Base-by-base conservation (phyloP, 73 alveolate species). In the Paramecium sonneborni region DNA sequence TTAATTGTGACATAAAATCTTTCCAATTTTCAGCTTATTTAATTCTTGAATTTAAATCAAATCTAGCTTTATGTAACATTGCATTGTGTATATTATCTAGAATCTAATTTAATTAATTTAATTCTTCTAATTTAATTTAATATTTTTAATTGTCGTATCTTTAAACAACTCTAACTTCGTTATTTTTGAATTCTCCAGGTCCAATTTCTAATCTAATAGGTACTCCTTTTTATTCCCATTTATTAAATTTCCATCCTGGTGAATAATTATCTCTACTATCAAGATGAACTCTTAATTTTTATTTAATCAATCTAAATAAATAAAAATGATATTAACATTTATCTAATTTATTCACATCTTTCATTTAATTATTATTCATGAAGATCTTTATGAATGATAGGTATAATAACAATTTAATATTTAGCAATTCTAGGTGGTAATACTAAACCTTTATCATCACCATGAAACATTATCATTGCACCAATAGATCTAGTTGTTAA, bases 221-320 rank as follows among this genome's bases (percentile, higher is more conserved):
- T 89, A 99, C 99, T 20, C 99, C 99, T 93, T 97, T 98, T 85
- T 97, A 95, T 95, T 99, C 99, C 99, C 99, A 99, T 93, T 97
- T 98, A 88, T 97, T 97, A 94, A 92, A 98, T 92, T 98, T 98
- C 99, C 98, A 98, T 21, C 99, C 99, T 67, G 99, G 99, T 37
- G 97, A 96, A 88, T 99, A 98, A 95, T 95, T 96, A 39, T 94
- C 98, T 74, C 99, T 96, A 86, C 96, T 99, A 95, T 99, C 99
- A 85, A 97, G 76, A 72, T 92, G 93, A 34, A 97, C 99, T 88
- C 99, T 94, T 34, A 97, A 85, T 7, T 97, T 97, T 18, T 93
- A 96, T 23, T 91, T 93, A 86, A 93, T 92, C 46, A 88, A 86
- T 58, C 85, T 35, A 57, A 5, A 18, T 10, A 15, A n/a, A 34